Percentiles rank a stretch among this genome's conserved stretches.
Conservation (phyloP, 2,329 filamentous ascomycete genomes). For the Penicillium sp. region DNA sequence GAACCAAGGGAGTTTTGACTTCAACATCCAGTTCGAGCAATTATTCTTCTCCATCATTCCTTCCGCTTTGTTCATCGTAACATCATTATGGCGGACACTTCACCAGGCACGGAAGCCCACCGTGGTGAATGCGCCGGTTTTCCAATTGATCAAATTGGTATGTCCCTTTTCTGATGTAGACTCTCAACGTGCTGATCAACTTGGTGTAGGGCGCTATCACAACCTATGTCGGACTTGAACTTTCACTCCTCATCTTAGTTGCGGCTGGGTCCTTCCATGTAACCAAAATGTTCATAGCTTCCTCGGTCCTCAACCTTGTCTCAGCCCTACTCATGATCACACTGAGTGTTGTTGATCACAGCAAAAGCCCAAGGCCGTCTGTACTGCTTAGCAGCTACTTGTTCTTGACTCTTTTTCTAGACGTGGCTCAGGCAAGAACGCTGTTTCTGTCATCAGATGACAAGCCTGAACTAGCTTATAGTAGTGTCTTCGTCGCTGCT, state of each 20-base stretch:
- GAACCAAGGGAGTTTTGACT: not conserved
- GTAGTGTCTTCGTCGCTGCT: not conserved
- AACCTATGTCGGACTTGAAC: not conserved
- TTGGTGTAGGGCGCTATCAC: not conserved
- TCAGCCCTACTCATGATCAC: not conserved
- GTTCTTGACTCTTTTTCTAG: not conserved
- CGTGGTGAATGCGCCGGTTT: not conserved
- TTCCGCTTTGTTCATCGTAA: not conserved
- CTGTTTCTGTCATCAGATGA: not conserved
- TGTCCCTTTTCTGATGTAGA: not conserved
- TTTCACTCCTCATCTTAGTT: not conserved
- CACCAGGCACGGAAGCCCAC: not conserved
- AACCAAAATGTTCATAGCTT: not conserved
- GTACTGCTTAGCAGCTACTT: not conserved
- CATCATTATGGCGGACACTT: not conserved
- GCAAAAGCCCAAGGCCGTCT: not conserved
- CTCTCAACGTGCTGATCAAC: not conserved
- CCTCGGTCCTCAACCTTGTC: not conserved
- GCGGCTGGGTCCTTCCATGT: not conserved
- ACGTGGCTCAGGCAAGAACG: not conserved
- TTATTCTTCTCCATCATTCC: not conserved
- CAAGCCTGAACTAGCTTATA: not conserved
- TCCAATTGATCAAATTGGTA: not conserved
- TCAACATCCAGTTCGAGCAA: not conserved
- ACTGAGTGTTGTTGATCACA: not conserved